Base-by-base conservation (phyloP, 805 yeast genomes). In the Clavispora santaluciae region DNA sequence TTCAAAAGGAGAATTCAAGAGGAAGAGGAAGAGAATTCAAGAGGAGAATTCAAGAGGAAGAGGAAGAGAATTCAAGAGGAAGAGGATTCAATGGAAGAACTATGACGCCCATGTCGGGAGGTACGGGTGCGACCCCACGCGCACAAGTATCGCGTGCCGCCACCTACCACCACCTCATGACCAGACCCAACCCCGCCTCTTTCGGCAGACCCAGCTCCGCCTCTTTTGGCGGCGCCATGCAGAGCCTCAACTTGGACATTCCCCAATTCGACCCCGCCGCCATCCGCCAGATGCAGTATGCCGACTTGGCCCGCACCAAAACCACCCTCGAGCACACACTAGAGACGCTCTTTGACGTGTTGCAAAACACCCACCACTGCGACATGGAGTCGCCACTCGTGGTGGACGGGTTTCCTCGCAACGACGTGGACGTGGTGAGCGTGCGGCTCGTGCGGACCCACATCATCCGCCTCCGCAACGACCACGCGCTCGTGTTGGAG, bases 331-430 rank as follows among this genome's bases (percentile, higher is more conserved):
- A 74, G 38, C 48, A 52, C 16, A 48, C 49, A 22, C 54, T 80
- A 21, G 82, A 43, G 13, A 33, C 36, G 13, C 49, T 79, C 33
- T 68, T 73, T 45, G 73, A 66, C 22, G 53, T 68, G 11, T 65
- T 86, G 20, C 46, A 52, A 6, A 46, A 63, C 42, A 51, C 56
- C 33, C 77, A 78, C 47, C 62, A 68, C 10, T 79, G 70, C 3
- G 81, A 76, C 48, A 80, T 87, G 86, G 59, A 72, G 18, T 81
- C 90, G 1, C 69, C 79, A 0, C 60, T 91, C 43, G 61, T 86
- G 2, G 77, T 83, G 0, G 95, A 91, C 54, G 96, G 97, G 16
- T 91, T 77, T 53, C 99, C 99, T 1, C 66, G 97, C 33, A 60
- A 69, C 13, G 97, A 91, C 55, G 72, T 91, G 21, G 95, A 91